Base-by-base conservation (phyloP, 768 basidiomycete genomes). In the Boletus reticulatus region DNA sequence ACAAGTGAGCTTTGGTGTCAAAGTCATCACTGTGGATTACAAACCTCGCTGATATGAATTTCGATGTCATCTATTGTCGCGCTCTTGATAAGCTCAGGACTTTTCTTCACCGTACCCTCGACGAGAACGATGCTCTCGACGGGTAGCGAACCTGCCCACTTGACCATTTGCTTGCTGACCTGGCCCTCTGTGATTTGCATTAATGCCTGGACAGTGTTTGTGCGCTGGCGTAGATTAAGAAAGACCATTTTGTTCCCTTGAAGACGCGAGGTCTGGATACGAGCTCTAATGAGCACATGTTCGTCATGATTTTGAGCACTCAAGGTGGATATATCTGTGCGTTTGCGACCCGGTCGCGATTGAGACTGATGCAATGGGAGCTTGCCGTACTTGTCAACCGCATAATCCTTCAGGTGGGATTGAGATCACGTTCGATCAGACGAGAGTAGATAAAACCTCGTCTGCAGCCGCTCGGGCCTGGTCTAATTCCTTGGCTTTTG, bases 211-310 rank as follows among this genome's bases (percentile, higher is more conserved):
- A 99, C 85, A 52, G 95, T 80, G 67, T 88, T 80, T 14, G 81
- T 87, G 62, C 90, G 83, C 72, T 99, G 96, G 56, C 96, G 89
- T 52, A 99, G 80, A 67, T 87, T 87, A 50, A 98, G 75, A 75
- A 99, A 99, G 49, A 91, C 90, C 85, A 98, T 94, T 77, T 94
- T 99, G 75, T 84, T 91, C 62, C 92, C 94, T 71, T 97, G 92
- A 0, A 91, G 89, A 52, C 97, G 87, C 27, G 89, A 88, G 16
- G 89, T 94, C 70, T 96, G 93, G 43, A 99, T 80, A 52, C 97
- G 85, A 13, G 94, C 94, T 61, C 96, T 89, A 57, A 98, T 76
- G 55, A 92, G 75, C 48, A 98, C 88, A 7, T 77, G 81, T 67
- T 95, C 77, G 7, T 86, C 93, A 58, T 87, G 83, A 61, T 84